Conservation (phyloP, 805 yeast species). For the Nakazawaea anatomiae region DNA sequence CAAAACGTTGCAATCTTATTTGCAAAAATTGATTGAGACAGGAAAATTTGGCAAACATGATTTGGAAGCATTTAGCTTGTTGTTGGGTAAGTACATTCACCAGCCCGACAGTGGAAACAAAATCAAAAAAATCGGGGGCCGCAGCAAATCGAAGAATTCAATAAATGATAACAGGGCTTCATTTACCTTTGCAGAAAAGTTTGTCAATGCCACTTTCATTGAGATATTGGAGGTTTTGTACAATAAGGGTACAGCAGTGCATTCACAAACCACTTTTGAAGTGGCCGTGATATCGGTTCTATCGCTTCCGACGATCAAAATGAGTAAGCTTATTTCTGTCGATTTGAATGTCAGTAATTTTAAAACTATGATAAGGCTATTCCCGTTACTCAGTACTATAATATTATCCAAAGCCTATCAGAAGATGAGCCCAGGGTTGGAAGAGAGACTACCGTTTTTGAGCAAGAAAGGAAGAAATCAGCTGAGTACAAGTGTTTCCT, state of each 20-base stretch:
- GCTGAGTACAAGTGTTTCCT: constrained; percentile 2
- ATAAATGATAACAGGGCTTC: background rate
- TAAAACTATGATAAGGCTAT: constrained; percentile 32
- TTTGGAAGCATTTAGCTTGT: constrained; percentile 34
- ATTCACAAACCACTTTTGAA: constrained; percentile 38
- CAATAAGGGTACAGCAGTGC: constrained; percentile 49
- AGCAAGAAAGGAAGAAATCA: constrained; percentile 13
- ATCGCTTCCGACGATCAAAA: constrained; percentile 37
- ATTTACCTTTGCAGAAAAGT: constrained; percentile 42
- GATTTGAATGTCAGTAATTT: constrained; percentile 39
- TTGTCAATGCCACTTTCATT: constrained; percentile 53
- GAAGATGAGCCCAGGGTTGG: constrained; percentile 44
- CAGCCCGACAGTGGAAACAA: constrained; percentile 11
- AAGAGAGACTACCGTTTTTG: constrained; percentile 44
- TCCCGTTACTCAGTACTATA: constrained; percentile 53
- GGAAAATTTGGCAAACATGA: constrained; percentile 42
- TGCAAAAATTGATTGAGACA: constrained; percentile 40
- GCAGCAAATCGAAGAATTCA: constrained; percentile 4
- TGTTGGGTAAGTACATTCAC: constrained; percentile 32
- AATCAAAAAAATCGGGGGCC: constrained; percentile 9
- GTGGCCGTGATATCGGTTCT: constrained; percentile 47
- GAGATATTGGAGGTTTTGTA: constrained; percentile 53
- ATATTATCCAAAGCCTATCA: constrained; percentile 42
- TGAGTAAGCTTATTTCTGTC: constrained; percentile 34
- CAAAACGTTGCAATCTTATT: constrained; percentile 42